Evolutionary conservation across 176 grass and related monocot species (phyloP).

Genomic region (Pharus latifolius): DNA sequence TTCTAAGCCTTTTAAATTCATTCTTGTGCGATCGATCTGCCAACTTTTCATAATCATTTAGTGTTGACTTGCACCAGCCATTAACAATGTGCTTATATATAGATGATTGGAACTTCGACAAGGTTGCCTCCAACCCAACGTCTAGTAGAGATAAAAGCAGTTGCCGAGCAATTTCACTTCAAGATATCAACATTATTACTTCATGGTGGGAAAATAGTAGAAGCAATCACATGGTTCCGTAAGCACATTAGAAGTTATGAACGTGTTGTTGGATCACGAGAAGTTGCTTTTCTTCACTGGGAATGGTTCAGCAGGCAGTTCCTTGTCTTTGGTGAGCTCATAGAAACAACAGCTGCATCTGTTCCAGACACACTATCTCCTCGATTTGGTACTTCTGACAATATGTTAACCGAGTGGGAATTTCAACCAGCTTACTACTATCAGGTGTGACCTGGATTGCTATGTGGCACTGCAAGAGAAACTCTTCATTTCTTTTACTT

Average conservation of each 20-base stretch:
- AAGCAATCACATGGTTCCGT: constrained; percentile 82
- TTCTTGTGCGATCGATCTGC: neutral
- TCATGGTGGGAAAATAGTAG: constrained; percentile 79
- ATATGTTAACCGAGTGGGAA: constrained; percentile 86
- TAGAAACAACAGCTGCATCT: constrained; percentile 68
- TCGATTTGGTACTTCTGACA: constrained; percentile 73
- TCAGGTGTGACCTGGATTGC: constrained; percentile 45
- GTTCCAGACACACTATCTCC: constrained; percentile 58
- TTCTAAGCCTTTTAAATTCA: neutral
- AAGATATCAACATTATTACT: constrained; percentile 97
- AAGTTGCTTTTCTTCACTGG: constrained; percentile 92
- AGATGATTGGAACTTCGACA: constrained; percentile 83
- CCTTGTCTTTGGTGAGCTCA: constrained; percentile 87
- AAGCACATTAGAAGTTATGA: constrained; percentile 73
- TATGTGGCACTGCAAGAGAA: neutral
- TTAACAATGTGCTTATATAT: constrained; percentile 29
- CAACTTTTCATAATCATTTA: constrained; percentile 5
- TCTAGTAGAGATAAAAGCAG: constrained; percentile 88
- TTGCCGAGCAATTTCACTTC: constrained; percentile 81
- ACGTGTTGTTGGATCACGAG: constrained; percentile 51
- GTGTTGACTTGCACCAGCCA: constrained; percentile 16
- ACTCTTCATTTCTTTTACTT: constrained; percentile 9
- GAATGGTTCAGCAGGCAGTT: constrained; percentile 95
- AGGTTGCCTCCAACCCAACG: constrained; percentile 90
- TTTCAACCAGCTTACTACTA: constrained; percentile 98